Conservation (phyloP, 495 filamentous ascomycete species). For the Aspergillus nanangensis region DNA sequence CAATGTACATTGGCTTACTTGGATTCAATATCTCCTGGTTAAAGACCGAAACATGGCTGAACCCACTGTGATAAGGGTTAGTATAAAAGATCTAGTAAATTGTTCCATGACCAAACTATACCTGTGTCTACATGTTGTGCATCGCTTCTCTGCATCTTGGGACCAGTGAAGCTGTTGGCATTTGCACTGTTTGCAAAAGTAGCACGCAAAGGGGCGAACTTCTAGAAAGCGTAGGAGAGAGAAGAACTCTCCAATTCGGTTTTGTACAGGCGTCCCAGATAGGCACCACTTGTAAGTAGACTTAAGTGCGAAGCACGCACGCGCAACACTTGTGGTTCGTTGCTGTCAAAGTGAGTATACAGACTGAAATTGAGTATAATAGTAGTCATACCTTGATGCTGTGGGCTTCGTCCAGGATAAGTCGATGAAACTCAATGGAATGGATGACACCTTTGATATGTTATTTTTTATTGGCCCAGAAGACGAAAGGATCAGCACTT, state of each 20-base stretch:
- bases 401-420: slow-evolving; percentile 95
- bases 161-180: slow-evolving; percentile 84
- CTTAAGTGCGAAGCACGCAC: slow-evolving; percentile 85
- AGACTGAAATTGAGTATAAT: neutral
- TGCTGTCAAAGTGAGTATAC: slow-evolving; percentile 43
- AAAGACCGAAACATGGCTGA: slow-evolving; percentile 90
- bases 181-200: slow-evolving; percentile 81
- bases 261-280: slow-evolving; percentile 90
- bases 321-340: slow-evolving; percentile 83
- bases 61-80: slow-evolving; percentile 49
- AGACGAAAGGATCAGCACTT: too few species aligned
- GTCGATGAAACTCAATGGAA: slow-evolving; percentile 78
- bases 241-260: slow-evolving; percentile 96
- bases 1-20: slow-evolving; percentile 30
- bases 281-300: slow-evolving; percentile 91
- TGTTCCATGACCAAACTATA: slow-evolving; percentile 11
- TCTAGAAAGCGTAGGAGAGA: slow-evolving; percentile 88
- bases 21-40: slow-evolving; percentile 93
- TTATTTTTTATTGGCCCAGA: neutral
- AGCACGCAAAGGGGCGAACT: slow-evolving; percentile 81
- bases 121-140: slow-evolving; percentile 58
- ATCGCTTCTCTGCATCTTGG: slow-evolving; percentile 61
- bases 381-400: slow-evolving; percentile 68
- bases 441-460: slow-evolving; percentile 58
- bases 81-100: neutral